A percentile compares a stretch with the other conserved stretches of the same genome.
Evolutionary conservation across 2,329 filamentous ascomycete species (phyloP).

Genomic region (Aureobasidium sp.): DNA sequence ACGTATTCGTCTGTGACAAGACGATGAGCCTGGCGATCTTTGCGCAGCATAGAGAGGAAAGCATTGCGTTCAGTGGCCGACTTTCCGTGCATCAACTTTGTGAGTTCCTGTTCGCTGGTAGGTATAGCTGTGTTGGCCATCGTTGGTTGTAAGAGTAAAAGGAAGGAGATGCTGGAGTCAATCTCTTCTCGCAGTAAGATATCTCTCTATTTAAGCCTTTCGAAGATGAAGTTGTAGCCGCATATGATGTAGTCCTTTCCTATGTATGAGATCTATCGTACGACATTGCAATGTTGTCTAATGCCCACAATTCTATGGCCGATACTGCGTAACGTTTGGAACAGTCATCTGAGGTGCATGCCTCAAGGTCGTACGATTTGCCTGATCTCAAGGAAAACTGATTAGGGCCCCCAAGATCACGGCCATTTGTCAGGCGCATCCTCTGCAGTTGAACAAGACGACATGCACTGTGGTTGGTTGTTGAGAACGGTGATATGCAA

Average conservation of each 20-base stretch:
- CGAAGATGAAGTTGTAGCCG: neutral
- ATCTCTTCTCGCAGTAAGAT: too few relatives aligned
- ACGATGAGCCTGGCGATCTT: constrained; percentile 69
- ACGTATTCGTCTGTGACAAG: constrained; percentile 86
- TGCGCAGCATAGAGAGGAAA: constrained; percentile 78
- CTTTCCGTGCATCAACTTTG: constrained; percentile 62
- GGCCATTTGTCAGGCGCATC: too few relatives aligned
- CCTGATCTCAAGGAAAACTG: too few relatives aligned
- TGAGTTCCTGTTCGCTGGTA: neutral
- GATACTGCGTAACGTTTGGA: neutral
- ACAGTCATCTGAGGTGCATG: neutral
- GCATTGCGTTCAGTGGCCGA: constrained; percentile 67
- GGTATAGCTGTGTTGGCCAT: neutral
- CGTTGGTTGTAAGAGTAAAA: neutral
- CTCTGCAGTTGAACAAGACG: neutral
- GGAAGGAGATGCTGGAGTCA: neutral
- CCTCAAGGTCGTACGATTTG: neutral
- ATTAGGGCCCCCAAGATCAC: neutral
- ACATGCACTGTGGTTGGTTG: neutral
- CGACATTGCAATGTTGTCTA: neutral
- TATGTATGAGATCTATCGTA: neutral
- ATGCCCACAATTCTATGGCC: neutral
- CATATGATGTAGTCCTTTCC: neutral
- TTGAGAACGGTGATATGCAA: neutral
- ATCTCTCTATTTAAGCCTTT: neutral